These are phyloP conservation scores for Obelidium mucronatum DNA, from an alignment of 192 early-diverging fungal species.

Conservation along the genomic window DNA sequence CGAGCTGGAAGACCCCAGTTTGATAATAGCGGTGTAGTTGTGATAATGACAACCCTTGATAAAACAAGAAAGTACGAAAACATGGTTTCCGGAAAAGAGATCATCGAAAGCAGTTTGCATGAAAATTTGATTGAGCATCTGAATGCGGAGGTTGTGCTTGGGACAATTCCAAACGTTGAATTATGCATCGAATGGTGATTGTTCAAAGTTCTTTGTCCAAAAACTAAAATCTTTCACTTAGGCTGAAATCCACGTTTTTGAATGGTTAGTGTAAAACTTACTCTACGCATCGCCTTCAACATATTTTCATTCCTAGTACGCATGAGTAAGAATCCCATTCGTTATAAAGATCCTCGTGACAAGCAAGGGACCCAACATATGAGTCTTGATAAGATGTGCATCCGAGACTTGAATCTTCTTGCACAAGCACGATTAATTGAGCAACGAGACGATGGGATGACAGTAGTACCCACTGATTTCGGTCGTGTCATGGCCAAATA, in stretches of 20 bases:
- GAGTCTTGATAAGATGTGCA: conserved; percentile 51
- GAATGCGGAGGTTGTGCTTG: conserved; percentile 60
- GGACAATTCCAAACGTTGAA: conserved; percentile 41
- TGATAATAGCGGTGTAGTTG: conserved; percentile 69
- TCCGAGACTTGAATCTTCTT: conserved; percentile 54
- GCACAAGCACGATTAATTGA: conserved; percentile 30
- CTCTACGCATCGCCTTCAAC: not conserved
- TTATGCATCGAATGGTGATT: conserved; percentile 55
- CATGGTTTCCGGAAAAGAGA: conserved; percentile 65
- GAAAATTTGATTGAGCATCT: conserved; percentile 67
- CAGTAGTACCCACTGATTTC: conserved; percentile 51
- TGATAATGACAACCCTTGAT: conserved; percentile 64
- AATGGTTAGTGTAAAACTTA: conserved; percentile 45
- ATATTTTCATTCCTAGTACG: conserved; percentile 38
- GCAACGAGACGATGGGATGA: conserved; percentile 21
- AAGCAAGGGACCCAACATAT: conserved; percentile 23
- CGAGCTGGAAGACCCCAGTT: conserved; percentile 78
- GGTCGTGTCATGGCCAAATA: conserved; percentile 56
- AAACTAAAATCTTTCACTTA: conserved; percentile 25
- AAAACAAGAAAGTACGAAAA: conserved; percentile 54
- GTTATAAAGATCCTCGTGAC: conserved; percentile 50
- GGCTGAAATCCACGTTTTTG: conserved; percentile 63
- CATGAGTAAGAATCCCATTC: conserved; percentile 56
- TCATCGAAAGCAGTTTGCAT: conserved; percentile 73
- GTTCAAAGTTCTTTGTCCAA: not conserved